These are phyloP conservation scores for Avena insularis DNA, from an alignment of 176 grass and related monocot genomes.

Conservation along the genomic window DNA sequence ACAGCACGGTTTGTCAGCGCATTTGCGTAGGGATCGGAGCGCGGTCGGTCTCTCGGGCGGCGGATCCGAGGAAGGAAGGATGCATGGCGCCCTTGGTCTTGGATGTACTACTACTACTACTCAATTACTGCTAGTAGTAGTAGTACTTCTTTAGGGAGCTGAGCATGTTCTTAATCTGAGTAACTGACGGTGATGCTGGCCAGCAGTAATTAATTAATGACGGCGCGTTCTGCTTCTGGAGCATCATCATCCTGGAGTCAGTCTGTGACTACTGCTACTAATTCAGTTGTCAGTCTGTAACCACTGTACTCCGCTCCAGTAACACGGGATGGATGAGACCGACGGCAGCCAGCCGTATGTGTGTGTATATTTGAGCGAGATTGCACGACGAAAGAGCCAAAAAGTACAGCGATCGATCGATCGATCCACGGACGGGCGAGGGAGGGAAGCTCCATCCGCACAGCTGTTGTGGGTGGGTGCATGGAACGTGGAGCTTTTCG, in stretches of 20 bases:
- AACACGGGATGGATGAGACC: neutral
- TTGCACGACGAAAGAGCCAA: no score
- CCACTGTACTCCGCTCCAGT: no score
- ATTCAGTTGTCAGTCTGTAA: no score
- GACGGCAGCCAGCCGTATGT: no score
- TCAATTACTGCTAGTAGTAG: no score
- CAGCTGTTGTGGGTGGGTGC: conserved; percentile 22
- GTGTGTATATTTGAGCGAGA: no score
- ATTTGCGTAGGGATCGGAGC: conserved; percentile 44
- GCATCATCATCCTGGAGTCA: neutral
- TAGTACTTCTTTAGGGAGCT: neutral
- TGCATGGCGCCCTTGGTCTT: neutral
- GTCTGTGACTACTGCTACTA: no score
- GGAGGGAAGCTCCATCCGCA: neutral
- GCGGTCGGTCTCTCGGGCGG: neutral
- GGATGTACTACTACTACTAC: no score
- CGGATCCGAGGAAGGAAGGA: conserved; percentile 50
- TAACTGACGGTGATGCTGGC: neutral
- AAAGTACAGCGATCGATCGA: no score
- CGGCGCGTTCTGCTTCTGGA: neutral
- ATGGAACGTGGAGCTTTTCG: conserved; percentile 29
- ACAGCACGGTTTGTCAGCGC: neutral
- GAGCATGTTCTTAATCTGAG: neutral
- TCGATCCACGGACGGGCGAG: no score
- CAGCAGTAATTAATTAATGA: no score